Percentiles rank a stretch among this genome's conserved stretches.
These are phyloP conservation scores for Globisporangium nodosum DNA, from an alignment of 352 stramenopile genomes.

Conservation along the genomic window DNA sequence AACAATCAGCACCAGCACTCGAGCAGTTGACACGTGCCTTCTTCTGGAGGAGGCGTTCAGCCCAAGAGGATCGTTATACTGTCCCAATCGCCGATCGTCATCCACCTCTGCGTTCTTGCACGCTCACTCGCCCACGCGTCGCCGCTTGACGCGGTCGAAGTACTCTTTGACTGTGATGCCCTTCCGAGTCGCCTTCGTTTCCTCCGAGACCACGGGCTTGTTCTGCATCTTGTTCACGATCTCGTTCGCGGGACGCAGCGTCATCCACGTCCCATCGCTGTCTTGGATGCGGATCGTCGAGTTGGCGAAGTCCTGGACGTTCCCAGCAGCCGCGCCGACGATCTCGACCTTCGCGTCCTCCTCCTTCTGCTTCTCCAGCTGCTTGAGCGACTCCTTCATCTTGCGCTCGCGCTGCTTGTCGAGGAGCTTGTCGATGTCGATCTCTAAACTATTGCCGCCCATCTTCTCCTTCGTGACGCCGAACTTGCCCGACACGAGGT, in stretches of 20 bases:
- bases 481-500: constrained; percentile 47
- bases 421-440: constrained; percentile 71
- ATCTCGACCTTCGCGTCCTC: constrained; percentile 57
- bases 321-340: constrained; percentile 37
- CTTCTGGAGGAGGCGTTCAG: not conserved
- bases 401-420: constrained; percentile 63
- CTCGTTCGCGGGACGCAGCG: constrained; percentile 65
- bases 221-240: constrained; percentile 74
- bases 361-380: constrained; percentile 17
- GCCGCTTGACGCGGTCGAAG: constrained; percentile 77
- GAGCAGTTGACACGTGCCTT: no score
- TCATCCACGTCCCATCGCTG: constrained; percentile 81
- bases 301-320: constrained; percentile 68
- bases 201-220: constrained; percentile 54
- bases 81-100: no score
- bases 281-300: constrained; percentile 79
- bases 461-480: constrained; percentile 24
- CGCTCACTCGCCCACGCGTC: constrained; percentile 40
- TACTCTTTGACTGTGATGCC: constrained; percentile 85
- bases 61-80: not conserved
- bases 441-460: constrained; percentile 35
- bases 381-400: constrained; percentile 35
- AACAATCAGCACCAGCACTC: no score
- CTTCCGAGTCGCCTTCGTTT: constrained; percentile 65
- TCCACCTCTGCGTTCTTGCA: not conserved